Conservation (phyloP, 768 basidiomycete species). For the Trametes maxima region DNA sequence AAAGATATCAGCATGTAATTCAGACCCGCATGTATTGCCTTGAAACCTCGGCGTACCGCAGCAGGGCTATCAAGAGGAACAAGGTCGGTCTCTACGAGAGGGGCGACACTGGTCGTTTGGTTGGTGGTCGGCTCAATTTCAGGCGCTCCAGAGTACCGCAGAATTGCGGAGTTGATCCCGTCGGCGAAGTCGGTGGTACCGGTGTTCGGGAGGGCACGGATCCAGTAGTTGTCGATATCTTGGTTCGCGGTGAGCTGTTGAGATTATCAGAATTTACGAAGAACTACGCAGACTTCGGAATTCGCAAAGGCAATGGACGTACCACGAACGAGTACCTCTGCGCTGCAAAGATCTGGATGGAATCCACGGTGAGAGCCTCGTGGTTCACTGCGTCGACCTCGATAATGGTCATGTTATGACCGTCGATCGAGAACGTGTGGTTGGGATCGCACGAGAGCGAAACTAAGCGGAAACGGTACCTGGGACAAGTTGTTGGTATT, state of each 20-base stretch:
- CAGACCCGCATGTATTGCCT: too few species aligned
- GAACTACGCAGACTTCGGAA: too few species aligned
- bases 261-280: too few species aligned
- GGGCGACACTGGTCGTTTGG: constrained; percentile 30
- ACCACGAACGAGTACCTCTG: constrained; percentile 28
- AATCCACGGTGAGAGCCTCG: constrained; percentile 37
- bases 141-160: constrained; percentile 51
- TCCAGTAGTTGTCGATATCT: constrained; percentile 56
- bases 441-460: constrained; percentile 35
- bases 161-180: constrained; percentile 51
- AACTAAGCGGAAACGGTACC: constrained; percentile 28
- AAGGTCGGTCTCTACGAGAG: constrained; percentile 43
- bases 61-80: constrained; percentile 36
- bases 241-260: constrained; percentile 46
- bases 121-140: constrained; percentile 44
- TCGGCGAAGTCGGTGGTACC: constrained; percentile 20
- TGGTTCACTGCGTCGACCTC: constrained; percentile 53
- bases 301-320: constrained; percentile 34
- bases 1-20: not conserved
- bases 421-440: constrained; percentile 49
- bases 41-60: constrained; percentile 15
- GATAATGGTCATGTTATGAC: constrained; percentile 50
- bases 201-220: constrained; percentile 44
- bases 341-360: constrained; percentile 23
- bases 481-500: not conserved